Conservation (phyloP, 2,329 filamentous ascomycete genomes). For the Alternaria triticina region DNA sequence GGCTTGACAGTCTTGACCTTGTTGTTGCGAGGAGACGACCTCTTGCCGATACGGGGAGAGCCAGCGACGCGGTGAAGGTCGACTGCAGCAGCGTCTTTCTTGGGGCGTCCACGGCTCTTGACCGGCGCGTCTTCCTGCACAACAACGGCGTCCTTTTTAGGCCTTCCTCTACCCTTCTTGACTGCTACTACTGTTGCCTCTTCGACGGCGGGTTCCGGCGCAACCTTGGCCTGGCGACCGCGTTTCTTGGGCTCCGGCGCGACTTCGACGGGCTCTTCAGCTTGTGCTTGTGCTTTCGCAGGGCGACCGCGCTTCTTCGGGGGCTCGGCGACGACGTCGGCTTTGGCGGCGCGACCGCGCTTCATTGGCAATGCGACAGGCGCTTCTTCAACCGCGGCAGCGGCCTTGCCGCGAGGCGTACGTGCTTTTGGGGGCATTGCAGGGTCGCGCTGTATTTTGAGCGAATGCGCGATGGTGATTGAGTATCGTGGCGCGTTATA, state of each 20-base stretch:
- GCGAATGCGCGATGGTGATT: neutral
- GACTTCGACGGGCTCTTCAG: neutral
- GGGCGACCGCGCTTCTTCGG: slow-evolving; percentile 21
- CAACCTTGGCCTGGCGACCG: neutral
- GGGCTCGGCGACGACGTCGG: slow-evolving; percentile 11
- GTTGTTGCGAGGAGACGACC: slow-evolving; percentile 11
- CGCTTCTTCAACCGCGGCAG: slow-evolving; percentile 8
- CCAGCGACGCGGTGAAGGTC: slow-evolving; percentile 24
- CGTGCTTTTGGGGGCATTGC: slow-evolving; percentile 24
- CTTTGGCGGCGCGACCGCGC: slow-evolving; percentile 30
- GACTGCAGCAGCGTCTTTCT: slow-evolving; percentile 8
- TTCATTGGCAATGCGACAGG: slow-evolving; percentile 21
- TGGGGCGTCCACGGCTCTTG: slow-evolving; percentile 20
- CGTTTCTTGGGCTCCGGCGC: neutral
- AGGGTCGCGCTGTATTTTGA: neutral
- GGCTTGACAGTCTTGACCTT: slow-evolving; percentile 10
- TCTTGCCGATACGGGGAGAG: slow-evolving; percentile 32
- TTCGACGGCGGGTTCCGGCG: slow-evolving; percentile 6
- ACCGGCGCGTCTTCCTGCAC: neutral
- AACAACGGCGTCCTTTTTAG: slow-evolving; percentile 3
- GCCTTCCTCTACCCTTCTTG: slow-evolving; percentile 17
- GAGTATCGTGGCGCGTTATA: neutral
- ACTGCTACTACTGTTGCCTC: slow-evolving; percentile 6
- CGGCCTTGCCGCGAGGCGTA: slow-evolving; percentile 17
- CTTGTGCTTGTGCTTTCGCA: neutral